These are phyloP conservation scores for Paralagenidium karlingii DNA, from an alignment of 352 stramenopile genomes.

Conservation along the genomic window DNA sequence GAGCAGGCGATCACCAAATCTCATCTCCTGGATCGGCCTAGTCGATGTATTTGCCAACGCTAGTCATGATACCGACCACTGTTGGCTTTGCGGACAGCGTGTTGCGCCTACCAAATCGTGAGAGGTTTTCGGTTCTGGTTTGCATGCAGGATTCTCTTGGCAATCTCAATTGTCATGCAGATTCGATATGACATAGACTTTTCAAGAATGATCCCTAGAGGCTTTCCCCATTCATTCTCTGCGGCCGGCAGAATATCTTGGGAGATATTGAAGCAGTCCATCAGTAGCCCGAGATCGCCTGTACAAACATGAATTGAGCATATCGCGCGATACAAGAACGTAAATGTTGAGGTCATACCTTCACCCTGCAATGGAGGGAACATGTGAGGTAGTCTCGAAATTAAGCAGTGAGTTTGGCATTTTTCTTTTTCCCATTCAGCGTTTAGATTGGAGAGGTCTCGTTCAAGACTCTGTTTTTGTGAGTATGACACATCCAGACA, in stretches of 20 bases:
- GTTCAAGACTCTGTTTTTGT: neutral
- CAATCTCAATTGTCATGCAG: conserved; percentile 1
- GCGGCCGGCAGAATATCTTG: neutral
- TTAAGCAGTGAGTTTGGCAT: neutral
- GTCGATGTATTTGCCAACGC: too few relatives aligned
- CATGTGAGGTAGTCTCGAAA: neutral
- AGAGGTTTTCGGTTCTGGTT: neutral
- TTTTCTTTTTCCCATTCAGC: neutral
- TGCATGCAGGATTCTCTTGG: conserved; percentile 1
- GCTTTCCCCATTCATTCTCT: conserved; percentile 1
- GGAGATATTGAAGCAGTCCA: conserved; percentile 1
- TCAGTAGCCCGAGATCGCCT: neutral
- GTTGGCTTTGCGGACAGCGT: neutral
- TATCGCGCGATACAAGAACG: neutral
- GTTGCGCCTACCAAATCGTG: conserved; percentile 3
- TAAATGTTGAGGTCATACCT: neutral
- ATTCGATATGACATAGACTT: conserved; percentile 6
- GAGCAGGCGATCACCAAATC: neutral
- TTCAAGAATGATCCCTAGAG: conserved; percentile 6
- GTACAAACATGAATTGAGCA: neutral
- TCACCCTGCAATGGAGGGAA: neutral
- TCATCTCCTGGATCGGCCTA: conserved; percentile 1
- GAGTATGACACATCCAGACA: too few relatives aligned
- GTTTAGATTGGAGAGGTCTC: neutral
- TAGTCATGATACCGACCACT: neutral